Evolutionary conservation across 148 eudicot genomes (phyloP).

Genomic region (Camellia japonica): DNA sequence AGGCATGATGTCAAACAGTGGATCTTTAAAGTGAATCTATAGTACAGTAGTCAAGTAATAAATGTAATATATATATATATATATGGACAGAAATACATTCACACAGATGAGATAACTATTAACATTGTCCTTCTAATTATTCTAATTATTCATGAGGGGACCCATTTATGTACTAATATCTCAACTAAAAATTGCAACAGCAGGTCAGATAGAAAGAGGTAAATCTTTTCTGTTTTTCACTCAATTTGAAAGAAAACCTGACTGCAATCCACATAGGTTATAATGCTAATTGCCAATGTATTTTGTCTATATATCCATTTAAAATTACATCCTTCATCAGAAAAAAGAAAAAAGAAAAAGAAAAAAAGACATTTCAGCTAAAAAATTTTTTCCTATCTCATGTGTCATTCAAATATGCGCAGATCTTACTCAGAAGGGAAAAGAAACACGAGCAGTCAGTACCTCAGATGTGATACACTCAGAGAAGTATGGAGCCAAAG

Average conservation of each 20-base stretch:
- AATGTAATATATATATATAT: too few relatives aligned
- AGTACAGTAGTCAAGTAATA: neutral
- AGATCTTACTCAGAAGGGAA: slow-evolving; percentile 2
- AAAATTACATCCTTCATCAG: neutral
- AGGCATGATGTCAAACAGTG: slow-evolving; percentile 5
- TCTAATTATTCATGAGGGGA: neutral
- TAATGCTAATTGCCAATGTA: neutral
- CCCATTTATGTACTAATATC: neutral
- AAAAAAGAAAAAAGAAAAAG: neutral
- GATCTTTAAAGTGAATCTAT: neutral
- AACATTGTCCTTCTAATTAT: neutral
- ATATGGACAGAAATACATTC: too few relatives aligned
- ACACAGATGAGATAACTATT: neutral
- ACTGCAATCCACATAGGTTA: too few relatives aligned
- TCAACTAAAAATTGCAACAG: neutral
- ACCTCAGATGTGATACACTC: slow-evolving; percentile 99
- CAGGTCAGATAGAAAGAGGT: neutral
- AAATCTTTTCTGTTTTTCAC: neutral
- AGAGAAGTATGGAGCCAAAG: slow-evolving; percentile 97
- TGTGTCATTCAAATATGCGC: neutral
- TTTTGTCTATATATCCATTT: neutral
- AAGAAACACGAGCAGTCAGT: slow-evolving; percentile 17
- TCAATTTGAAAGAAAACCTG: neutral
- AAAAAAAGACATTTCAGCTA: neutral
- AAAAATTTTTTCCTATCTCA: neutral